These are phyloP conservation scores for Cercospora beticola DNA, from an alignment of 2,329 filamentous ascomycete genomes.

Conservation along the genomic window DNA sequence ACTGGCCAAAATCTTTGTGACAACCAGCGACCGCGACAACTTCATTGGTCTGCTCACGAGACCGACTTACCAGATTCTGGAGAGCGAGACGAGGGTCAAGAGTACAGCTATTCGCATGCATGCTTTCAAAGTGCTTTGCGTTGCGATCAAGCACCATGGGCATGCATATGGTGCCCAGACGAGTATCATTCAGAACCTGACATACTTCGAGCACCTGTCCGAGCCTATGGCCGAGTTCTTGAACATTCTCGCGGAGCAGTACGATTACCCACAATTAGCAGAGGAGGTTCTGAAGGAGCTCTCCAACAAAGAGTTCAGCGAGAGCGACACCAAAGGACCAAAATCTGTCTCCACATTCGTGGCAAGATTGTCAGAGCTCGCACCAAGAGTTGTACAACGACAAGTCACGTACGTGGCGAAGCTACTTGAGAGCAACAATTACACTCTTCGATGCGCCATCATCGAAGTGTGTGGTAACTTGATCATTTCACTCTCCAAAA, in stretches of 20 bases:
- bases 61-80: slow-evolving; percentile 88
- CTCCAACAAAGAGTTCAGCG: slow-evolving; percentile 97
- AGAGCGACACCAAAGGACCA: slow-evolving; percentile 89
- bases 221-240: slow-evolving; percentile 99
- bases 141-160: slow-evolving; percentile 95
- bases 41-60: slow-evolving; percentile 90
- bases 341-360: slow-evolving; percentile 96
- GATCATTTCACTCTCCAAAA: slow-evolving; percentile 83
- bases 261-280: slow-evolving; percentile 92
- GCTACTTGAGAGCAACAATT: slow-evolving; percentile 94
- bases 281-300: slow-evolving; percentile 93
- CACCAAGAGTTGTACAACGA: slow-evolving; percentile 89
- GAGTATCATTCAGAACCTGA: slow-evolving; percentile 94
- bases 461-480: slow-evolving; percentile 98
- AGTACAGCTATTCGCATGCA: slow-evolving; percentile 89
- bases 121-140: slow-evolving; percentile 92
- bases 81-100: slow-evolving; percentile 91
- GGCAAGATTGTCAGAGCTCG: slow-evolving; percentile 86
- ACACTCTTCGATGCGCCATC: slow-evolving; percentile 87
- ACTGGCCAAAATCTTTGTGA: slow-evolving; percentile 87
- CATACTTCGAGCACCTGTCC: slow-evolving; percentile 97
- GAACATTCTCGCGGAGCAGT: slow-evolving; percentile 93
- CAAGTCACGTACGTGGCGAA: slow-evolving; percentile 96
- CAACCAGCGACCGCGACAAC: slow-evolving; percentile 92
- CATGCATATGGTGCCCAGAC: slow-evolving; percentile 97